Percentiles rank a stretch among this genome's conserved stretches.
Conservation (phyloP, 495 filamentous ascomycete genomes). For the Aspergillus ostianus region DNA sequence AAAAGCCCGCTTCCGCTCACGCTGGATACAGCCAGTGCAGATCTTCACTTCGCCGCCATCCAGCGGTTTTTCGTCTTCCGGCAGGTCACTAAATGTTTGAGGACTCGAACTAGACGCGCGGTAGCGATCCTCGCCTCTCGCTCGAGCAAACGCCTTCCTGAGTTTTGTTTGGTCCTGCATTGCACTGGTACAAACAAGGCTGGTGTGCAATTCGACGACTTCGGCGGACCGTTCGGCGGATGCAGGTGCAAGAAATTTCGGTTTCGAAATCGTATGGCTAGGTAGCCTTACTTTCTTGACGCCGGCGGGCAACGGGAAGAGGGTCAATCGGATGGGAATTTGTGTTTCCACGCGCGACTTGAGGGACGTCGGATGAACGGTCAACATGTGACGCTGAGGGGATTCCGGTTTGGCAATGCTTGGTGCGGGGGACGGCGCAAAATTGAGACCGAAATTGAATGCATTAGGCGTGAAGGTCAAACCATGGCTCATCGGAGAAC, state of each 20-base stretch:
- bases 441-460: conserved; percentile 35
- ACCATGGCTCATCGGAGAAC: conserved; percentile 35
- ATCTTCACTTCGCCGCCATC: conserved; percentile 86
- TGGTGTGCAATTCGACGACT: conserved; percentile 76
- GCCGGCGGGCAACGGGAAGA: conserved; percentile 68
- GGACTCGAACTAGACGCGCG: conserved; percentile 30
- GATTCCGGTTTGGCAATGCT: conserved; percentile 23
- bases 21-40: conserved; percentile 75
- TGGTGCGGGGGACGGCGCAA: conserved; percentile 35
- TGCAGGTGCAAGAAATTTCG: conserved; percentile 75
- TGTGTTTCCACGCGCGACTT: conserved; percentile 97
- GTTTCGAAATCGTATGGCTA: conserved; percentile 84
- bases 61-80: conserved; percentile 65
- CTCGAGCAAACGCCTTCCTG: conserved; percentile 64
- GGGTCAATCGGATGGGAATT: conserved; percentile 74
- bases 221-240: conserved; percentile 59
- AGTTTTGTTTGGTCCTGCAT: conserved; percentile 69
- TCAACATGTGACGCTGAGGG: conserved; percentile 41
- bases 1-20: conserved; percentile 82
- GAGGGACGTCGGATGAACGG: conserved; percentile 62
- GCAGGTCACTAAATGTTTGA: conserved; percentile 29
- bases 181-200: conserved; percentile 88
- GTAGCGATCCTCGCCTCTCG: conserved; percentile 42
- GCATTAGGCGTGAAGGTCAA: conserved; percentile 34
- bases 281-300: conserved; percentile 81